Conservation (phyloP, 164 flowering plant species). For the Tetracentron sinense region DNA sequence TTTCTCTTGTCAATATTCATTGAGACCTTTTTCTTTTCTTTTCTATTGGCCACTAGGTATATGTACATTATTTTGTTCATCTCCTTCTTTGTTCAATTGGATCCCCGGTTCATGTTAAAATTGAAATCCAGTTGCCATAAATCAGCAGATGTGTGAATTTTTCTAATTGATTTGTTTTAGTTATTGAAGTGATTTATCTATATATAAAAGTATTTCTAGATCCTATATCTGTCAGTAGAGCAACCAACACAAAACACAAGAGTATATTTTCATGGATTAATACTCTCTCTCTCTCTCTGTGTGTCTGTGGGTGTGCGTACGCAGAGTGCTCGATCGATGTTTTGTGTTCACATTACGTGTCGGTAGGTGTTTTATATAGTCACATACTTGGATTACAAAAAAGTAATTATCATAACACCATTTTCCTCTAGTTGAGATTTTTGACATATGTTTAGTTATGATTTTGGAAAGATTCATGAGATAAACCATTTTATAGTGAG, state of each 20-base stretch:
- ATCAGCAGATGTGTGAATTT: no score
- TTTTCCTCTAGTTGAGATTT: no score
- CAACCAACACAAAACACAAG: neutral
- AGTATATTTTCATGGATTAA: neutral
- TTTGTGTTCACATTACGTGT: neutral
- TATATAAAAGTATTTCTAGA: no score
- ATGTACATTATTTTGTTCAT: no score
- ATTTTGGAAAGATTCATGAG: slow-evolving; percentile 18
- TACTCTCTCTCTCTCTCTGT: no score
- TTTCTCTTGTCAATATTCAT: no score
- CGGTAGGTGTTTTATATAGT: neutral
- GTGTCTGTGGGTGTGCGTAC: neutral
- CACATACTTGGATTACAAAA: neutral
- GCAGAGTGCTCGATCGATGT: no score
- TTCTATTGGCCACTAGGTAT: no score
- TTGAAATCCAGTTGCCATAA: neutral
- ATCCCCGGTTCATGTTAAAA: neutral
- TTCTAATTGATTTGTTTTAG: neutral
- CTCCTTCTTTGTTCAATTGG: neutral
- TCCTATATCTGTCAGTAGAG: neutral
- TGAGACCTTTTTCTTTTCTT: no score
- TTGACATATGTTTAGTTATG: neutral
- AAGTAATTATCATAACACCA: neutral
- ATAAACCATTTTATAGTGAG: neutral
- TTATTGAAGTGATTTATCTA: neutral